phyloP scores from a whole-genome alignment of 2,329 filamentous ascomycete genomes.

The Colletotrichum camelliae region DNA sequence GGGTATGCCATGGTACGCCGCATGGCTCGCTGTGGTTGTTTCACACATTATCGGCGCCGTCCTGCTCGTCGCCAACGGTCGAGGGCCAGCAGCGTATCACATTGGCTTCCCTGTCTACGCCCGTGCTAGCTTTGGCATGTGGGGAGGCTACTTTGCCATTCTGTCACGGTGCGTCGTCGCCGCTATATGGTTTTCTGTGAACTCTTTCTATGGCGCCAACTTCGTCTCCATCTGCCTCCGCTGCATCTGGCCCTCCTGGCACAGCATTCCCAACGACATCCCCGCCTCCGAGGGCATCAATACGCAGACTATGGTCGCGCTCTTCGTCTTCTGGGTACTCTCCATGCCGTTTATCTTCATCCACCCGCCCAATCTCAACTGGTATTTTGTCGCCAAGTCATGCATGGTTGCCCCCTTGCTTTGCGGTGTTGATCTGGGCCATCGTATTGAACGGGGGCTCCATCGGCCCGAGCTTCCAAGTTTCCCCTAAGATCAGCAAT shows the following conservation, averaged over 20 bases:
- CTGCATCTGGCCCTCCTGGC: slow-evolving; percentile 30
- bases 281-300: slow-evolving; percentile 29
- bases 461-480: not conserved
- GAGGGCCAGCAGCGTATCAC: not conserved
- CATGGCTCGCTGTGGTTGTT: not conserved
- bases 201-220: slow-evolving; percentile 8
- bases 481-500: not conserved
- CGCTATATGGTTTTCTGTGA: not conserved
- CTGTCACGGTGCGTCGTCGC: not conserved
- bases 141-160: not conserved
- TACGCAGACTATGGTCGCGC: slow-evolving; percentile 27
- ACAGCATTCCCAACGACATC: slow-evolving; percentile 27
- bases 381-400: slow-evolving; percentile 30
- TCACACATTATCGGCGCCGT: not conserved
- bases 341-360: slow-evolving; percentile 30
- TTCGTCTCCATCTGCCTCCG: slow-evolving; percentile 31
- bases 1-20: not conserved
- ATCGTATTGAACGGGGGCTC: slow-evolving; percentile 17
- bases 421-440: slow-evolving; percentile 28
- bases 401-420: slow-evolving; percentile 26
- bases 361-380: slow-evolving; percentile 28
- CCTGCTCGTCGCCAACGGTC: not conserved
- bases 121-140: slow-evolving; percentile 1
- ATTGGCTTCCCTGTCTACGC: not conserved
- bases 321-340: slow-evolving; percentile 28